These are phyloP conservation scores for Yamadazyma taylorii DNA, from an alignment of 1,139 yeast genomes.

Conservation along the genomic window DNA sequence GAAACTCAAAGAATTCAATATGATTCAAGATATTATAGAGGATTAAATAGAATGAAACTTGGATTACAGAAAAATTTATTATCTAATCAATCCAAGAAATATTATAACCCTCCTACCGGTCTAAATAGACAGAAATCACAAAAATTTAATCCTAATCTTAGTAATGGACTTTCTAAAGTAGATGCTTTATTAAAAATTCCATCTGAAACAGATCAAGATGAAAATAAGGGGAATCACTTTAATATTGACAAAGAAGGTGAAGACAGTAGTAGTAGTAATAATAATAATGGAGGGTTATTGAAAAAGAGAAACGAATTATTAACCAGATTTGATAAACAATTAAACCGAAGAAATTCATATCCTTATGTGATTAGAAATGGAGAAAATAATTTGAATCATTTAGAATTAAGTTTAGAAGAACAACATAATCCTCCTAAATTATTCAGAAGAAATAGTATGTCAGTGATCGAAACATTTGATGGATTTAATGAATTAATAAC, in stretches of 20 bases:
- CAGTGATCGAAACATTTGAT: slow-evolving; percentile 4
- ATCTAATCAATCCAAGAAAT: slow-evolving; percentile 12
- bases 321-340: slow-evolving; percentile 13
- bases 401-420: slow-evolving; percentile 17
- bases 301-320: slow-evolving; percentile 1
- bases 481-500: slow-evolving; percentile 13
- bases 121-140: slow-evolving; percentile 1
- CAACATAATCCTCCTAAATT: slow-evolving; percentile 7
- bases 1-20: slow-evolving; percentile 21
- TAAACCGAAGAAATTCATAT: slow-evolving; percentile 46
- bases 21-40: slow-evolving; percentile 33
- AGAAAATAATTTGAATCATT: slow-evolving; percentile 33
- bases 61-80: slow-evolving; percentile 30
- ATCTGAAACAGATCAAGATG: slow-evolving; percentile 9
- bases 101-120: neutral
- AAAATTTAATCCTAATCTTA: slow-evolving; percentile 8
- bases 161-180: slow-evolving; percentile 16
- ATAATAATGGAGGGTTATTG: too few relatives aligned
- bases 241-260: too few relatives aligned
- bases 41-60: slow-evolving; percentile 37
- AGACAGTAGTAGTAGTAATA: too few relatives aligned
- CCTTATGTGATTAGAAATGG: slow-evolving; percentile 27
- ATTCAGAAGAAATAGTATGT: slow-evolving; percentile 11
- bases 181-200: slow-evolving; percentile 24
- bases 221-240: neutral